These are phyloP conservation scores for Fusarium sp. DNA, from an alignment of 2,329 filamentous ascomycete genomes.

Conservation along the genomic window DNA sequence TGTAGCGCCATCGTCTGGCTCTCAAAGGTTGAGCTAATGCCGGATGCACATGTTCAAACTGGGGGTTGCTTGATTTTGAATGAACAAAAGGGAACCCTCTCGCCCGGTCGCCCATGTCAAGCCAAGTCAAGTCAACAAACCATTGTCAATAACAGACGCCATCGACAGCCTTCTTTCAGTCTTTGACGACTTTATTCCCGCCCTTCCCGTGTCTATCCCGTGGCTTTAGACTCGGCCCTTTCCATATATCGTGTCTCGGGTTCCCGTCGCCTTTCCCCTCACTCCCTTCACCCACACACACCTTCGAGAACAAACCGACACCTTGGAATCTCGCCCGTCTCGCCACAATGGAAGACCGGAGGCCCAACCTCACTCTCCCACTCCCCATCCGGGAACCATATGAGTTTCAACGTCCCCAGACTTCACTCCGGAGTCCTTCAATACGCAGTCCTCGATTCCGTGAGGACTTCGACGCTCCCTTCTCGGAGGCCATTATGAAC, in stretches of 20 bases:
- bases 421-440: constrained; percentile 33
- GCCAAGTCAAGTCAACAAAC: constrained; percentile 26
- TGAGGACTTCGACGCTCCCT: constrained; percentile 52
- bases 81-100: constrained; percentile 34
- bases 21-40: constrained; percentile 30
- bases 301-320: constrained; percentile 3
- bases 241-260: constrained; percentile 18
- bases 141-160: constrained; percentile 9
- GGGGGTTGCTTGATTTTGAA: constrained; percentile 19
- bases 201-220: not conserved
- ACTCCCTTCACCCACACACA: not conserved
- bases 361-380: constrained; percentile 42
- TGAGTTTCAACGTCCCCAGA: constrained; percentile 35
- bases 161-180: constrained; percentile 10
- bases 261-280: not conserved
- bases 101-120: constrained; percentile 20
- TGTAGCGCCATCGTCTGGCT: constrained; percentile 32
- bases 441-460: constrained; percentile 48
- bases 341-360: constrained; percentile 42
- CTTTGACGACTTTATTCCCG: constrained; percentile 8
- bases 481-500: constrained; percentile 49
- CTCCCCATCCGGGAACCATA: constrained; percentile 37
- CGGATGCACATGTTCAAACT: constrained; percentile 35
- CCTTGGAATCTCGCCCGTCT: constrained; percentile 27
- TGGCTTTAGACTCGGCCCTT: not conserved